Base-by-base conservation (phyloP, 2,329 filamentous ascomycete genomes). In the Ilyonectria destructans region DNA sequence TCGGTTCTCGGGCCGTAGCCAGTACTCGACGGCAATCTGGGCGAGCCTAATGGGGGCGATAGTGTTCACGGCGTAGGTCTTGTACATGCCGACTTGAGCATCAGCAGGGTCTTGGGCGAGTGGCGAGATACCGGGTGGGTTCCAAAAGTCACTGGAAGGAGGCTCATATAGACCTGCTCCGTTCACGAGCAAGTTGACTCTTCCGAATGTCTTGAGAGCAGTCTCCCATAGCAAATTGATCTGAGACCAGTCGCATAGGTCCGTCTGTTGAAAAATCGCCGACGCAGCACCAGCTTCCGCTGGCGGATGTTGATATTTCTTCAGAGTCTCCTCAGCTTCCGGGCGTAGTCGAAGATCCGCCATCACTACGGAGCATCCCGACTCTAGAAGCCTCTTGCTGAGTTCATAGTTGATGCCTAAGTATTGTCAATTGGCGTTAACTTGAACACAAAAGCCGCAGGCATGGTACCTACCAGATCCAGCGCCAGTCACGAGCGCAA, bases 401-500 rank as follows among this genome's bases (percentile, higher is more conserved):
- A 60, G n/a, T 10, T 21, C 58, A 60, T 60, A 58, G 31, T 69
- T 70, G 8, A 74, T 74, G 15, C 72, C 72, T 73, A 19, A 0
- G 0, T 17, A 65, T 12, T 58, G 61, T 29, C 7, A 70, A 19
- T 3, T 33, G 12, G 31, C 12, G 8, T 33, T 4, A 9, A 0
- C 6, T 4, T 17, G 21, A 10, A 1, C 5, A 26, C 2, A 10
- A 8, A 8, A 9, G 19, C 7, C 4, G 26, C 19, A 43, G 2
- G 48, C 13, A 19, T 6, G 2, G 2, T 3, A 31, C 21, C 6
- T 26, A 71, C 72, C 72, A 31, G 72, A 74, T 0, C 72, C 72
- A 6, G 72, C 72, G 10, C 72, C 72, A 3, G 72, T 74, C 17
- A 74, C 19, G 2, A 74, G 62, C 23, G 72, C 72, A 1, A 71